Conservation (phyloP, 2,329 filamentous ascomycete species). For the Diaporthe ampelina region DNA sequence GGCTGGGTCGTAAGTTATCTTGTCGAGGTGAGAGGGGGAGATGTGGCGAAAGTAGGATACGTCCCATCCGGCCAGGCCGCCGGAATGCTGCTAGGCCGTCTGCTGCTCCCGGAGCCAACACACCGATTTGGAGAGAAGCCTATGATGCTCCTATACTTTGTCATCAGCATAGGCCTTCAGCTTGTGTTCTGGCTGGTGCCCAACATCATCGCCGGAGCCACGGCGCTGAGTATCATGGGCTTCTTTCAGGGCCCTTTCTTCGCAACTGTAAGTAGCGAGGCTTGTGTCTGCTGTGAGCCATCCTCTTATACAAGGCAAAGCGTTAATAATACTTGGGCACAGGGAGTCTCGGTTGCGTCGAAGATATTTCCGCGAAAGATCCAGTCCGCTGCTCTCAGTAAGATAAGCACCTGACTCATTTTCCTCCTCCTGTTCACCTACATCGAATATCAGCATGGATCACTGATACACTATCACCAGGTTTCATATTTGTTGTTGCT, state of each 20-base stretch:
- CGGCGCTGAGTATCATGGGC: slow-evolving; percentile 64
- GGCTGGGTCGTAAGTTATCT: slow-evolving; percentile 77
- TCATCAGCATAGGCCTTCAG: slow-evolving; percentile 66
- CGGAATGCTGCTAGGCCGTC: slow-evolving; percentile 68
- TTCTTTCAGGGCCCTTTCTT: slow-evolving; percentile 69
- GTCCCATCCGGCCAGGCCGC: slow-evolving; percentile 73
- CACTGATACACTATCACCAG: slow-evolving; percentile 40
- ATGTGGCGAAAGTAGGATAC: slow-evolving; percentile 71
- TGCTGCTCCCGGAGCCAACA: slow-evolving; percentile 71
- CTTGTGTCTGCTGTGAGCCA: too few relatives aligned
- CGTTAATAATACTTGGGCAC: neutral
- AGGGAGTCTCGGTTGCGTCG: slow-evolving; percentile 66
- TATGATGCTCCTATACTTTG: slow-evolving; percentile 69
- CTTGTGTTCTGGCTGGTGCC: slow-evolving; percentile 69
- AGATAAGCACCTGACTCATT: slow-evolving; percentile 35
- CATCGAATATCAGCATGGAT: neutral
- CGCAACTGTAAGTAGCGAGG: slow-evolving; percentile 57
- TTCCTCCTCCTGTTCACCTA: neutral
- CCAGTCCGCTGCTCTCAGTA: slow-evolving; percentile 62
- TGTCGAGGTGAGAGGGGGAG: slow-evolving; percentile 69
- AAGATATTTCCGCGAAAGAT: slow-evolving; percentile 62
- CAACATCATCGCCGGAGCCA: slow-evolving; percentile 56
- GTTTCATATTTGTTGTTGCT: slow-evolving; percentile 65
- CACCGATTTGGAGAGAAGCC: slow-evolving; percentile 69
- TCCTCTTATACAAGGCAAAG: neutral